These are phyloP conservation scores for Phytophthora podocarpi DNA, from an alignment of 352 stramenopile species.

Conservation along the genomic window DNA sequence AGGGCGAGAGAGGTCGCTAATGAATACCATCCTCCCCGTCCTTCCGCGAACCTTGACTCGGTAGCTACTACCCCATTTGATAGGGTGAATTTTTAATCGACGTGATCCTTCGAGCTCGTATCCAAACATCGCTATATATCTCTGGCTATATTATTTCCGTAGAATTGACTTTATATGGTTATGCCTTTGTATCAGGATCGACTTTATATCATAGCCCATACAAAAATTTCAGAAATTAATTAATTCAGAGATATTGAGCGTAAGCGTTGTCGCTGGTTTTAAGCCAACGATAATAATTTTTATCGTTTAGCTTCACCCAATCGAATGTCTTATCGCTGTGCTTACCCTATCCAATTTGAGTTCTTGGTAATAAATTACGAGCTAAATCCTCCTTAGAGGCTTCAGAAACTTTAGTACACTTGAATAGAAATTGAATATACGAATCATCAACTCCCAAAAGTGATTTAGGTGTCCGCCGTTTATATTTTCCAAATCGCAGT, in stretches of 20 bases:
- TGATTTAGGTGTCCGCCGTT: background rate
- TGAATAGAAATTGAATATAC: too few relatives aligned
- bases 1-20: background rate
- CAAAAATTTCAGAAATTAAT: too few relatives aligned
- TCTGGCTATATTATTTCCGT: background rate
- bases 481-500: slow-evolving; percentile 11
- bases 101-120: slow-evolving; percentile 7
- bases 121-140: background rate
- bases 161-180: slow-evolving; percentile 4
- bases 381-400: too few relatives aligned
- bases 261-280: too few relatives aligned
- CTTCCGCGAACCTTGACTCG: background rate
- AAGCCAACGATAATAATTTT: too few relatives aligned
- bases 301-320: too few relatives aligned
- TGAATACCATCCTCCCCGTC: background rate
- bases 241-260: too few relatives aligned
- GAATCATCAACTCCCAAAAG: slow-evolving; percentile 6
- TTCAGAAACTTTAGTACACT: too few relatives aligned
- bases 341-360: too few relatives aligned
- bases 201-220: too few relatives aligned
- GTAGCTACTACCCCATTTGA: slow-evolving; percentile 4
- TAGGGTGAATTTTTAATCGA: slow-evolving; percentile 1
- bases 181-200: slow-evolving; percentile 10
- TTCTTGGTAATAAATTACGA: too few relatives aligned
- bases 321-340: too few relatives aligned